A percentile compares a stretch with the other conserved stretches of the same genome.
phyloP scores from a whole-genome alignment of 108 stramenopile species.

The Bacterosira constricta region DNA sequence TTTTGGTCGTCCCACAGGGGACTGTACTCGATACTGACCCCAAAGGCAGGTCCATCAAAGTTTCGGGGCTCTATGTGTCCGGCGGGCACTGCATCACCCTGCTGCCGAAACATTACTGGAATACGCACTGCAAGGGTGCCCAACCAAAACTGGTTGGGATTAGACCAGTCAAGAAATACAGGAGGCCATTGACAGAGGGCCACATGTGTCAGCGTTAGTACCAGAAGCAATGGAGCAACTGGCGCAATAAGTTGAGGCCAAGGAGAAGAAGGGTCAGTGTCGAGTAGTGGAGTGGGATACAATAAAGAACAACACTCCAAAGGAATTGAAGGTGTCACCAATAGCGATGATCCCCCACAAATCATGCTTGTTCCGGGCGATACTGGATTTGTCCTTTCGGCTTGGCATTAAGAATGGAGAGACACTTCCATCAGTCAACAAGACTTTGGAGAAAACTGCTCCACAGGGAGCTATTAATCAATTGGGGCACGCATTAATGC shows the following conservation, averaged over 20 bases:
- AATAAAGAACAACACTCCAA: background rate
- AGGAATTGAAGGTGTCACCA: too few species aligned
- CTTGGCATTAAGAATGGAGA: background rate
- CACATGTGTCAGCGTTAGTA: background rate
- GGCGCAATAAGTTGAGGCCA: constrained; percentile 51
- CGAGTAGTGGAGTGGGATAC: background rate
- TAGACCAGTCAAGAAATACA: background rate
- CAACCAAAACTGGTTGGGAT: background rate
- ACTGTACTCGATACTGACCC: too few species aligned
- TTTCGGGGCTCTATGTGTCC: background rate
- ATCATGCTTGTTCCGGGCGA: too few species aligned
- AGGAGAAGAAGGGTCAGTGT: too few species aligned
- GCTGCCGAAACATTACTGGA: background rate
- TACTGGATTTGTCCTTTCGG: background rate
- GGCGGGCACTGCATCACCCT: constrained; percentile 1
- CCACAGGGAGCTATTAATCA: too few species aligned
- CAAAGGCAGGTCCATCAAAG: background rate
- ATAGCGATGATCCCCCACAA: too few species aligned
- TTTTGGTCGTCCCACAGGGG: too few species aligned
- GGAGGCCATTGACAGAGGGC: background rate
- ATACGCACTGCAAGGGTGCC: constrained; percentile 3
- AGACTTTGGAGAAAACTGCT: too few species aligned
- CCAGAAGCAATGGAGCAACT: too few species aligned
- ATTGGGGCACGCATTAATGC: too few species aligned
- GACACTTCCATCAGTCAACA: background rate